Evolutionary conservation across 352 stramenopile species (phyloP), one percentile per base, ranked within the genome.

Genomic region (Phytopythium helicoides): DNA sequence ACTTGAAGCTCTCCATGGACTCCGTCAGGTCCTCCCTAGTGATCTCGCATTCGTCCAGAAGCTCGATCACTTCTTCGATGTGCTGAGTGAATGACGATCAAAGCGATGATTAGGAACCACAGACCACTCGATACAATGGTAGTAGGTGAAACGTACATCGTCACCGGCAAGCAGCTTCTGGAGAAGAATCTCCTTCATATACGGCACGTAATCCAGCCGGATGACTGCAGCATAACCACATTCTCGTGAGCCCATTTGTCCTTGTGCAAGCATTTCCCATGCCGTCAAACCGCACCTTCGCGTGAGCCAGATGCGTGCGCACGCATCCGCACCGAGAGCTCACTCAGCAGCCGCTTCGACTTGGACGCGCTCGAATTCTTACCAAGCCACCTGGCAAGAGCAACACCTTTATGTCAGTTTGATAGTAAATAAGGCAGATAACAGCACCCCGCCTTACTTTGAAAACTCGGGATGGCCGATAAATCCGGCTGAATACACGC

Each of bases 11-110:
- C 57, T 98, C 89, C 72, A 99, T 91, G 18, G 94, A 98, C 66
- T 99, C 97, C 11, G 98, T 97, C 19, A 99, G 59, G 66, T 99
- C 97, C 64, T 99, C 96, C 38, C 95, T 89, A 46, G 80, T 96
- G 47, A 99, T 89, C 41, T 98, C 97, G 63, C 98, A 99, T 41
- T 92, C 81, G 62, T 99, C 96, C 58, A 99, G 89, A 28, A 99
- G 71, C 16, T 85, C 74, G 50, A 99, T 98, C 39, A 96, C 89
- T 52, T 97, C 85, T 6, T 86, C 59, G 21, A 97, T 76, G 38
- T 92, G 82, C 73, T 92, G 40, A 5, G 28, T 10, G 28, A 33
- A 9, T 5, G 9, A 33, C 5, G 5, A 33, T 9, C 28, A 33
- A 10, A 9, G 9, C 9, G 9, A 33, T 33, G 5, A 9, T 33